Conservation (phyloP, 164 flowering plant genomes). For the Vitis labrusca region DNA sequence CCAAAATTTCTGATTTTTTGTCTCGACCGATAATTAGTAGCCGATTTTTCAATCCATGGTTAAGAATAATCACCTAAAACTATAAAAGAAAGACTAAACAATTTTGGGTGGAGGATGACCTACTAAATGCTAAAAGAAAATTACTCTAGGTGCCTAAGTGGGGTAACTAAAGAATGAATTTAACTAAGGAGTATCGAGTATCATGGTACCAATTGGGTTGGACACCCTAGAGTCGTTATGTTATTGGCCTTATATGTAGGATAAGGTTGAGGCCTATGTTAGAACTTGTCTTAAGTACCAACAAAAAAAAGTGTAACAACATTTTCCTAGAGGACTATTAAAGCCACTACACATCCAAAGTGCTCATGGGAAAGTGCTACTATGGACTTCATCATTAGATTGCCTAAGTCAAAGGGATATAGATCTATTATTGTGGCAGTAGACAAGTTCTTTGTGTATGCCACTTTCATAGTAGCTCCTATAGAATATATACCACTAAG, state of each 20-base stretch:
- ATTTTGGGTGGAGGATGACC: neutral
- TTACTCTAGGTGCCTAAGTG: neutral
- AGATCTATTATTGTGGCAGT: neutral
- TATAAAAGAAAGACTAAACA: neutral
- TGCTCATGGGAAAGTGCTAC: no score
- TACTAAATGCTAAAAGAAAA: neutral
- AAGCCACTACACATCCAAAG: no score
- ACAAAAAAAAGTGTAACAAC: constrained; percentile 9
- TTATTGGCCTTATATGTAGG: constrained; percentile 9
- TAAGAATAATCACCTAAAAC: no score
- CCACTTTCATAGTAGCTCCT: neutral
- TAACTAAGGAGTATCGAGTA: neutral
- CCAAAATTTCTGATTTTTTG: no score
- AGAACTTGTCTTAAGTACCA: constrained; percentile 15
- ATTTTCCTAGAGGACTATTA: no score
- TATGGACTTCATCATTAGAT: no score
- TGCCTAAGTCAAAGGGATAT: no score
- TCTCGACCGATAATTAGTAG: no score
- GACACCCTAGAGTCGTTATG: constrained; percentile 10
- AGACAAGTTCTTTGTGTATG: constrained; percentile 11
- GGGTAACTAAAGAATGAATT: neutral
- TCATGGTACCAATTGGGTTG: constrained; percentile 7
- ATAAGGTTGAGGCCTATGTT: constrained; percentile 7
- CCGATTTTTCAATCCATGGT: no score
- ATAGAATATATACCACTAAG: neutral